A percentile compares a stretch with the other conserved stretches of the same genome.
Evolutionary conservation across 2,329 filamentous ascomycete species (phyloP).

Genomic region (Fusarium praegraminearum): DNA sequence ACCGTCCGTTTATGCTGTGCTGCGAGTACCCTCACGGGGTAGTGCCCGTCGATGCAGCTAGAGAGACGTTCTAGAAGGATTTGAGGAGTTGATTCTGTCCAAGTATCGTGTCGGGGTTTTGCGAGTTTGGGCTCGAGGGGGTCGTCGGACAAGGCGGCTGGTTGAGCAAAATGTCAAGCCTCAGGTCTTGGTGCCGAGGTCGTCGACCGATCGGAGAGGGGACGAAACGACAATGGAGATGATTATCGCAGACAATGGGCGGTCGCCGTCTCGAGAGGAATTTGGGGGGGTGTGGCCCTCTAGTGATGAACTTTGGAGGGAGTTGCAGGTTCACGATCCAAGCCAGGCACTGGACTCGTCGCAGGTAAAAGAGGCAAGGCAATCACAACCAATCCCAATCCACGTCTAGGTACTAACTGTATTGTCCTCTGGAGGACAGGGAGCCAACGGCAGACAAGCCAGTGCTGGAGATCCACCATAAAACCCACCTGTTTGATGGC

Average conservation of each 20-base stretch:
- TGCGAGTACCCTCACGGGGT: constrained; percentile 32
- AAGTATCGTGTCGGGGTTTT: constrained; percentile 41
- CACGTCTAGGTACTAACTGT: constrained; percentile 27
- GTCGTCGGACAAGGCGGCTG: constrained; percentile 31
- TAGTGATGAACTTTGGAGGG: constrained; percentile 40
- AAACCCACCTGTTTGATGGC: constrained; percentile 44
- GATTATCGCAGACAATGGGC: constrained; percentile 38
- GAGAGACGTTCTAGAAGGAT: constrained; percentile 24
- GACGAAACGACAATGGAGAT: constrained; percentile 23
- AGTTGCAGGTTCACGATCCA: constrained; percentile 49
- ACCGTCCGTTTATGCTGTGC: constrained; percentile 26
- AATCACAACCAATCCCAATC: constrained; percentile 28
- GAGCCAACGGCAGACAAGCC: constrained; percentile 38
- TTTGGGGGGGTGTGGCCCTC: constrained; percentile 32
- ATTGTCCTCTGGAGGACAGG: constrained; percentile 22
- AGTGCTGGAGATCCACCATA: constrained; percentile 43
- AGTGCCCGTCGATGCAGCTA: constrained; percentile 26
- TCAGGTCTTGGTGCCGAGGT: constrained; percentile 33
- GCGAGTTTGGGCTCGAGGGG: constrained; percentile 40
- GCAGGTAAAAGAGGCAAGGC: constrained; percentile 37
- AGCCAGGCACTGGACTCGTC: constrained; percentile 39
- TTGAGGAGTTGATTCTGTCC: constrained; percentile 32
- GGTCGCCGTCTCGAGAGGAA: constrained; percentile 37
- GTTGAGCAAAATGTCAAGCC: constrained; percentile 37
- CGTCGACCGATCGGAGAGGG: constrained; percentile 30